Evolutionary conservation across 805 yeast species (phyloP).

Genomic region (Blastobotrys peoriensis): DNA sequence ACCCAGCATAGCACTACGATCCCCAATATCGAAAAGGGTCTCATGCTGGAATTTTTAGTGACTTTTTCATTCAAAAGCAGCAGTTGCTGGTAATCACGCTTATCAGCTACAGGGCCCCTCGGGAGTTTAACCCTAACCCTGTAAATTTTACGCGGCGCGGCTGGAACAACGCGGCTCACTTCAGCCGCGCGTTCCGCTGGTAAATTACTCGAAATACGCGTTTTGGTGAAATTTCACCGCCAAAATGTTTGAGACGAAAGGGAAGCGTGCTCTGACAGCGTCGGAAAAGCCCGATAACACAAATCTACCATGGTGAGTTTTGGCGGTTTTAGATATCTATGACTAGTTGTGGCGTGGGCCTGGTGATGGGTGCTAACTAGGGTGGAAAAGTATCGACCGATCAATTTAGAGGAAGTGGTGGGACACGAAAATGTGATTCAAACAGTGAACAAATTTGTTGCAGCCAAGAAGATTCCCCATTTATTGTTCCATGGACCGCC

Average conservation of each 20-base stretch:
- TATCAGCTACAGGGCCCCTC: too few relatives aligned
- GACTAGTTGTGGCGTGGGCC: neutral
- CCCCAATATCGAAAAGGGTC: too few relatives aligned
- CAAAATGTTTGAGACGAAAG: conserved; percentile 1
- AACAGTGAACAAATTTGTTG: conserved; percentile 79
- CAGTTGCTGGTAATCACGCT: too few relatives aligned
- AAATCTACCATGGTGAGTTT: conserved; percentile 48
- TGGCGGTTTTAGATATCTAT: neutral
- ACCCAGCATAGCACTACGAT: too few relatives aligned
- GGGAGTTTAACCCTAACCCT: too few relatives aligned
- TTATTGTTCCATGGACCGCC: conserved; percentile 92
- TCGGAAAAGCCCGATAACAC: neutral
- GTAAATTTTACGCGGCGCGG: too few relatives aligned
- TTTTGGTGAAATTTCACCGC: too few relatives aligned
- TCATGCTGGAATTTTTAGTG: too few relatives aligned
- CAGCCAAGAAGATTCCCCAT: conserved; percentile 82
- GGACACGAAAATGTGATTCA: conserved; percentile 85
- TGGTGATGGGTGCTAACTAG: conserved; percentile 13
- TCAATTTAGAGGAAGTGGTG: conserved; percentile 73
- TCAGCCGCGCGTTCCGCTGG: too few relatives aligned
- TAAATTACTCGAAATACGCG: too few relatives aligned
- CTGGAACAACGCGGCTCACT: too few relatives aligned
- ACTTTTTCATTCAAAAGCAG: too few relatives aligned
- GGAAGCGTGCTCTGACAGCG: neutral
- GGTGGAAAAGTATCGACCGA: conserved; percentile 97